phyloP scores from a whole-genome alignment of 2,329 filamentous ascomycete species.

The Fusarium annulatum region DNA sequence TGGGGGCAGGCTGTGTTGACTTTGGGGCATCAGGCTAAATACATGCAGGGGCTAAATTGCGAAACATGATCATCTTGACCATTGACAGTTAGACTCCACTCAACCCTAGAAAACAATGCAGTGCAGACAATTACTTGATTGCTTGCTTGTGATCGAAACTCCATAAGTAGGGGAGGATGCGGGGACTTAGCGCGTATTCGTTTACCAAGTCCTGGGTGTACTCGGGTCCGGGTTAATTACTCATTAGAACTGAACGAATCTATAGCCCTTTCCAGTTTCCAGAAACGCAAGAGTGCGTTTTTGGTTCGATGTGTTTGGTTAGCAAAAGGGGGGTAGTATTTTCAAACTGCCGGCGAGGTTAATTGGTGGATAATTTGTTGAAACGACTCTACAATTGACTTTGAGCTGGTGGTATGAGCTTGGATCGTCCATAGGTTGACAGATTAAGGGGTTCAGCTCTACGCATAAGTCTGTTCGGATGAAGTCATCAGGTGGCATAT shows the following conservation, averaged over 20 bases:
- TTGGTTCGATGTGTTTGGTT: not conserved
- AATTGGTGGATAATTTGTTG: not conserved
- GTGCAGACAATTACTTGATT: too few relatives aligned
- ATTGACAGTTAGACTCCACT: not conserved
- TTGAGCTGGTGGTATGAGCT: not conserved
- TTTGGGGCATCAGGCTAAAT: not conserved
- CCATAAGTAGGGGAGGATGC: not conserved
- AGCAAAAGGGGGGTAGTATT: not conserved
- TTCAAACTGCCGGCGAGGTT: rapidly evolving
- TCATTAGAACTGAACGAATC: not conserved
- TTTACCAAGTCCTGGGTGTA: not conserved
- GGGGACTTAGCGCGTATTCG: not conserved
- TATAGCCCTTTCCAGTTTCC: not conserved
- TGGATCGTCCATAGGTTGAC: not conserved
- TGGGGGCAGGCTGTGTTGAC: not conserved
- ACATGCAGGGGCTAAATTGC: rapidly evolving
- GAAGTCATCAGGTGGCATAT: not conserved
- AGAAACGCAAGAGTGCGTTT: not conserved
- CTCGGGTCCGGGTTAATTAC: rapidly evolving
- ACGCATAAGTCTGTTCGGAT: too few relatives aligned
- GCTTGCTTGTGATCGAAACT: too few relatives aligned
- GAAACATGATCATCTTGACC: not conserved
- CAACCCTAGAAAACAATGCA: not conserved
- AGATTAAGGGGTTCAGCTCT: not conserved
- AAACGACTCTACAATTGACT: not conserved